Evolutionary conservation across 192 early-diverging fungal species (phyloP).

Genomic region (Coemansia sp.): DNA sequence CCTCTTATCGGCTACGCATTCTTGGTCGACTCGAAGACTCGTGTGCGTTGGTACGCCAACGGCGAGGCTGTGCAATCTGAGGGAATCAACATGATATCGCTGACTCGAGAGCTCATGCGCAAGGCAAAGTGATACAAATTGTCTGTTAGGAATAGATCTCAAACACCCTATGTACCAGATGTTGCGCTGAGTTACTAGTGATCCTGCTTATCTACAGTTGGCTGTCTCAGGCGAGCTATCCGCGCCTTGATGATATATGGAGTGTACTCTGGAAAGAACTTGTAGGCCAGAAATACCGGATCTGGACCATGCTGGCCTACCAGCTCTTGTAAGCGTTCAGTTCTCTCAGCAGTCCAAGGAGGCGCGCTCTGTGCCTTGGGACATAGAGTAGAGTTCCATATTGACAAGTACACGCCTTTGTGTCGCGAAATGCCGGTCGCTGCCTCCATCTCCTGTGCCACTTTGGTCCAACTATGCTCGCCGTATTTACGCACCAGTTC

Average conservation of each 20-base stretch:
- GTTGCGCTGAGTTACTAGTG: neutral
- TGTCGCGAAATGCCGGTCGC: conserved; percentile 11
- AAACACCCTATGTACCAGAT: neutral
- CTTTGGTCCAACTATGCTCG: conserved; percentile 29
- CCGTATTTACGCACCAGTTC: conserved; percentile 24
- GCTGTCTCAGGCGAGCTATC: neutral
- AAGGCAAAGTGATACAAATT: conserved; percentile 16
- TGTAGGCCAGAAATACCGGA: conserved; percentile 38
- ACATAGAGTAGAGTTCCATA: conserved; percentile 26
- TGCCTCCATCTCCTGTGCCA: conserved; percentile 23
- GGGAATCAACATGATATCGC: conserved; percentile 34
- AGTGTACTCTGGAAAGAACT: conserved; percentile 52
- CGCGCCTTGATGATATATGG: conserved; percentile 9
- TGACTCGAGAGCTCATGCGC: conserved; percentile 34
- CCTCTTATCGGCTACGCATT: conserved; percentile 57
- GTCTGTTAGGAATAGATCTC: neutral
- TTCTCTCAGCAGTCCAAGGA: conserved; percentile 17
- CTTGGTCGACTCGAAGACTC: conserved; percentile 43
- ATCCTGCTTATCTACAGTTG: neutral
- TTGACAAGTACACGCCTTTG: neutral
- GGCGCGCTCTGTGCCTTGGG: conserved; percentile 35
- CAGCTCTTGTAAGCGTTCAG: conserved; percentile 14
- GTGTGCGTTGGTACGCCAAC: conserved; percentile 60
- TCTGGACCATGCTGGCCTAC: conserved; percentile 30
- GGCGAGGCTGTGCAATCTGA: conserved; percentile 47